phyloP scores from a whole-genome alignment of 306 rosid genomes.

The Vigna angularis region DNA sequence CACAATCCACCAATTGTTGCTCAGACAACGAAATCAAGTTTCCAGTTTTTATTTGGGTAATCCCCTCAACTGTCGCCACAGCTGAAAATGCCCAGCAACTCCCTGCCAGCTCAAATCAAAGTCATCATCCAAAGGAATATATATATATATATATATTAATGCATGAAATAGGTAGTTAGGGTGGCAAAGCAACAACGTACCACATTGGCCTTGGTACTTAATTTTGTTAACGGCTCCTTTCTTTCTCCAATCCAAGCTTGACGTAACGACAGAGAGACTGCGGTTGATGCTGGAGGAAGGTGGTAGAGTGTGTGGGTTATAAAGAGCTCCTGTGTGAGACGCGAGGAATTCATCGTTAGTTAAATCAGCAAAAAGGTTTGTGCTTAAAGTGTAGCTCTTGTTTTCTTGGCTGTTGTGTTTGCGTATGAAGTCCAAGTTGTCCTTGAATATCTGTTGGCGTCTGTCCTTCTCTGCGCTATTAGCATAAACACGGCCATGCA shows the following conservation, averaged over 20 bases:
- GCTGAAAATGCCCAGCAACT: conserved; percentile 44
- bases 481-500: background rate
- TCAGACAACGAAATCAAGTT: conserved; percentile 42
- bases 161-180: background rate
- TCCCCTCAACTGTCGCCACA: conserved; percentile 39
- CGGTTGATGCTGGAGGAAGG: background rate
- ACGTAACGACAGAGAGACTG: background rate
- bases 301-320: background rate
- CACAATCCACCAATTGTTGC: conserved; percentile 51
- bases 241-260: conserved; percentile 30
- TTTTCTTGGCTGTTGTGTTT: background rate
- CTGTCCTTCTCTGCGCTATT: conserved; percentile 17
- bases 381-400: background rate
- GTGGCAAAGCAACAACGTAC: background rate
- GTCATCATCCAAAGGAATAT: background rate
- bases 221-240: conserved; percentile 1
- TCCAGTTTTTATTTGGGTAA: conserved; percentile 36
- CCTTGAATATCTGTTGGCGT: conserved; percentile 34
- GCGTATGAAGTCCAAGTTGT: conserved; percentile 19
- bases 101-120: background rate
- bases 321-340: conserved; percentile 10
- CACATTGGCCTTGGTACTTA: background rate
- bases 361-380: conserved; percentile 21
- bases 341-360: conserved; percentile 4
- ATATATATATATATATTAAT: too few relatives aligned